Base-by-base conservation (phyloP, 768 basidiomycete species). In the Tricholoma saponaceum region DNA sequence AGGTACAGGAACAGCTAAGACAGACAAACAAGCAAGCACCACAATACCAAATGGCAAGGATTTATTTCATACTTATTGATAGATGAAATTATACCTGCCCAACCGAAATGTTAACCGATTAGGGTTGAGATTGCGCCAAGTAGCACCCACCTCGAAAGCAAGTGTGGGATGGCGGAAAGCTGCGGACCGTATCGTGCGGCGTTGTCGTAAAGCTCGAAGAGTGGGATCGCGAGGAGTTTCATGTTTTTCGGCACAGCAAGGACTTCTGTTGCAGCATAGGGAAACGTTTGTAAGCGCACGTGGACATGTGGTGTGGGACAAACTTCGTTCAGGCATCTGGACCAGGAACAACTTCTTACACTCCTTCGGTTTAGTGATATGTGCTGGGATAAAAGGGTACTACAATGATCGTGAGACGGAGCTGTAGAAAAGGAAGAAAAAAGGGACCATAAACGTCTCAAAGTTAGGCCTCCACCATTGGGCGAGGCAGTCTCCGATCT, bases 401-500 rank as follows among this genome's bases (percentile, higher is more conserved):
- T 95, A 66, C 28, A 30, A 35, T 55, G 47, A 0, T 33, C 39
- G 23, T 22, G 28, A 32, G 43, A 50, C 18, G 7, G n/a, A 25
- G n/a, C 6, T 22, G 46, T 49, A 39, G 35, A 54, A 57, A 53
- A 0, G 10, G 51, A 23, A 18, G 18, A 33, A 26, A 39, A 28
- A 6, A 80, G 89, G 66, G 64, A 96, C 95, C 90, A 97, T 95
- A 74, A 98, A 98, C 0, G 94, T 95, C 76, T 99, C 97, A 64
- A 97, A 99, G 68, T 97, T 97, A 0, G 96, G 96, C 51, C 97
- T 76, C 90, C 92, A 99, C 95, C 96, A 99, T 69, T 95, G 94
- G 0, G 93, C 93, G n/a, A 98, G 79, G 64, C 93, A 95, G 64
- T 98, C 95, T 1, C 90, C 90, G 37, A 98, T 93, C 71, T 95